Evolutionary conservation across 768 basidiomycete species (phyloP), one percentile per base, ranked within the genome.

Genomic region (Trametes elegans): DNA sequence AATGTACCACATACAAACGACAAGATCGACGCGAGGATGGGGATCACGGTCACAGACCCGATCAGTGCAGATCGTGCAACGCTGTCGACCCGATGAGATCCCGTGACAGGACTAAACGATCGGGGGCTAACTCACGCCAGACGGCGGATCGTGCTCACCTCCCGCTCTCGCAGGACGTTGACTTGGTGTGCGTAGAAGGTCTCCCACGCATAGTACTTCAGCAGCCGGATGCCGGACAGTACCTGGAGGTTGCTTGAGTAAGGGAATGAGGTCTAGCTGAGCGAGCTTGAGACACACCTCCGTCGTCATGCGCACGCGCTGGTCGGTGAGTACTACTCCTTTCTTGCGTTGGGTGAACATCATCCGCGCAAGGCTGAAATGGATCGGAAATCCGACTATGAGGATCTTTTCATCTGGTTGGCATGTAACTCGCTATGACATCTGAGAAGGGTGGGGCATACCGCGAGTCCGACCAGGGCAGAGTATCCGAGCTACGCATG

Each of bases 181-280:
- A 97, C 78, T 46, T 87, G 83, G 10, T 82, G 73, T 8, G 93
- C 76, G 70, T 92, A 95, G 0, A 94, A 90, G 1, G 66, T 61
- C 64, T 93, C 91, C 92, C 91, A 94, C 2, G 88, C 86, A 69
- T 94, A 95, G 68, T 87, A 85, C 70, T 97, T 97, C 78, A 97
- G 88, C 44, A 97, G 80, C 53, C 90, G 86, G 79, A 97, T 94
- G 2, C 91, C 90, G 66, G 84, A 83, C 13, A 90, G 69, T 2
- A 88, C 77, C 73, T 81, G 57, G 5, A 24, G n/a, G 43, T 18
- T n/a, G n/a, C n/a, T n/a, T n/a, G n/a, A n/a, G n/a, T n/a, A n/a
- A n/a, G 7, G 11, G 14, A 26, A 28, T 34, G 29, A 5, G 11
- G 10, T 13, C 28, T 13, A 14, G 16, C 2, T 10, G 21, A 14